Percentiles rank a stretch among this genome's conserved stretches.
These are phyloP conservation scores for Globisporangium carolinianum DNA, from an alignment of 352 stramenopile genomes.

Conservation along the genomic window DNA sequence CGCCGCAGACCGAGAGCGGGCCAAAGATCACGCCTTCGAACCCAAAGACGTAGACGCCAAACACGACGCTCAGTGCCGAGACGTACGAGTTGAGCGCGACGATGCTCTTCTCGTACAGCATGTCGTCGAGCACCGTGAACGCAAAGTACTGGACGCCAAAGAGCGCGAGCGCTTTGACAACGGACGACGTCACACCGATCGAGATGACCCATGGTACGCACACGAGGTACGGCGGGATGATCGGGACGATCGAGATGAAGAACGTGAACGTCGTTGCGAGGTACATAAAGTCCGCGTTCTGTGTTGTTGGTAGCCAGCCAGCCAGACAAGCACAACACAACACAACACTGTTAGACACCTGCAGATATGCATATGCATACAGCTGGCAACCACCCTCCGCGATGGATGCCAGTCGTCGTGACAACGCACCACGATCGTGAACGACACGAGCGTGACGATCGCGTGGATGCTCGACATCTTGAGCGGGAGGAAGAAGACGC, in stretches of 20 bases:
- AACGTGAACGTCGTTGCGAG: constrained; percentile 81
- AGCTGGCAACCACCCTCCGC: background rate
- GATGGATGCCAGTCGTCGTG: background rate
- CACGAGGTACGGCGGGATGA: constrained; percentile 82
- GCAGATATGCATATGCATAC: too few relatives aligned
- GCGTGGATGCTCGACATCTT: constrained; percentile 87
- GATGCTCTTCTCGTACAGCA: constrained; percentile 87
- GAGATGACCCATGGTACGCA: constrained; percentile 79
- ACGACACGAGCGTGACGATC: constrained; percentile 84
- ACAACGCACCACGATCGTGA: constrained; percentile 69
- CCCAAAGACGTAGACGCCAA: constrained; percentile 83
- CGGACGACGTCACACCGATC: constrained; percentile 69
- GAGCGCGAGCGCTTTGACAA: constrained; percentile 73
- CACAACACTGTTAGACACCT: too few relatives aligned
- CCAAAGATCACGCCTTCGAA: constrained; percentile 87
- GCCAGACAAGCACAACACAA: background rate
- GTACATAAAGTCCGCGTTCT: constrained; percentile 86
- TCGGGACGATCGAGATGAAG: constrained; percentile 85
- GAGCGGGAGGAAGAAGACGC: constrained; percentile 82
- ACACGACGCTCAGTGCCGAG: constrained; percentile 79
- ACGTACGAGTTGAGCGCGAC: constrained; percentile 83
- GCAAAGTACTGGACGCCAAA: constrained; percentile 82
- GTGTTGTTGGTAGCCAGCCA: background rate
- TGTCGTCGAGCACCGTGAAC: constrained; percentile 80
- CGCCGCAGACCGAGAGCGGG: constrained; percentile 72